Evolutionary conservation across 140 eudicot species (phyloP).

Genomic region (Oenanthe javanica): DNA sequence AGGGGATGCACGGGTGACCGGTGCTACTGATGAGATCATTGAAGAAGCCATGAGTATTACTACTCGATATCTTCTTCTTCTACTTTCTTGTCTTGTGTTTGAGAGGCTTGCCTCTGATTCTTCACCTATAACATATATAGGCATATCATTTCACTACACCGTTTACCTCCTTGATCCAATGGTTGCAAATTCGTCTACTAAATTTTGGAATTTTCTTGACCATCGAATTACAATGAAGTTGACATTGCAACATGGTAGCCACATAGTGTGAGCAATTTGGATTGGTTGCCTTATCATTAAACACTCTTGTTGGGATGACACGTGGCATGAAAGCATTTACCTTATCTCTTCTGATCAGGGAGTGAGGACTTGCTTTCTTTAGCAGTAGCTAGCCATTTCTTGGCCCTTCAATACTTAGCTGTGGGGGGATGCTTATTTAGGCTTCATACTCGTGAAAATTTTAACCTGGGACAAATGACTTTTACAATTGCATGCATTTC

Average conservation of each 20-base stretch:
- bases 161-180: neutral
- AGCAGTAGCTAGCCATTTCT: neutral
- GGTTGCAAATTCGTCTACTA: neutral
- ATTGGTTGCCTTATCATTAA: slow-evolving; percentile 13
- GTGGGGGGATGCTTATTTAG: neutral
- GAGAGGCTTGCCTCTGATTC: neutral
- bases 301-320: neutral
- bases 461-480: neutral
- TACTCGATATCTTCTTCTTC: neutral
- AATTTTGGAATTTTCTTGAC: neutral
- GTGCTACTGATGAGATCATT: slow-evolving; percentile 24
- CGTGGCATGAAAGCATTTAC: neutral
- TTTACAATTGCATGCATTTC: neutral
- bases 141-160: neutral
- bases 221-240: neutral
- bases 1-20: slow-evolving; percentile 20
- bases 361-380: slow-evolving; percentile 11
- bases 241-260: slow-evolving; percentile 13
- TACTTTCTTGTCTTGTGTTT: neutral
- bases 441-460: neutral
- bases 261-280: slow-evolving; percentile 11
- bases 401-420: slow-evolving; percentile 8
- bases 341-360: slow-evolving; percentile 10
- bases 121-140: neutral
- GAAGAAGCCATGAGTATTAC: slow-evolving; percentile 27